Percentiles rank a stretch among this genome's conserved stretches.
Conservation (phyloP, 106 monocot species). For the Acorus gramineus region DNA sequence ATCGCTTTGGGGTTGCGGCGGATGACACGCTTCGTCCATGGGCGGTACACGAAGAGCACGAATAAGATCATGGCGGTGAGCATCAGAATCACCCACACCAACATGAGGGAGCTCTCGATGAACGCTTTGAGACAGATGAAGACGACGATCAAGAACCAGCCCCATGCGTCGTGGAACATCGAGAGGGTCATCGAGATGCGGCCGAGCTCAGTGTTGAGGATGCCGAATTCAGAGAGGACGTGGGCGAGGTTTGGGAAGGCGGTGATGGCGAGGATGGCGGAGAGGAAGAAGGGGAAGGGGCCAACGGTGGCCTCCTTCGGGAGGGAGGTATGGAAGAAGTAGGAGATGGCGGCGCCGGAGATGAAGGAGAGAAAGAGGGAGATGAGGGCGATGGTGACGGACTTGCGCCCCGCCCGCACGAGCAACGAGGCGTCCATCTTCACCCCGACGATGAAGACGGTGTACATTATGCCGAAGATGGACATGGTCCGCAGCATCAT, state of each 20-base stretch:
- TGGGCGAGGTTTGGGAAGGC: slow-evolving; percentile 28
- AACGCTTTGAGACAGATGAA: slow-evolving; percentile 2
- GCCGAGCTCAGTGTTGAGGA: slow-evolving; percentile 49
- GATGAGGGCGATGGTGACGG: slow-evolving; percentile 5
- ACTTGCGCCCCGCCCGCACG: background rate
- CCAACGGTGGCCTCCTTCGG: background rate
- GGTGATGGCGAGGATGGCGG: slow-evolving; percentile 5
- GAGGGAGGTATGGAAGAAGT: background rate
- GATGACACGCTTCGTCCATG: slow-evolving; percentile 25
- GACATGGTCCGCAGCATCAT: slow-evolving; percentile 3
- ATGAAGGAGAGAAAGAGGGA: slow-evolving; percentile 13
- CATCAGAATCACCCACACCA: background rate
- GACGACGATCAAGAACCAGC: slow-evolving; percentile 2
- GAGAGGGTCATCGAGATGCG: slow-evolving; percentile 27
- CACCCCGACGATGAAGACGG: slow-evolving; percentile 32
- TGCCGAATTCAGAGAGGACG: slow-evolving; percentile 22
- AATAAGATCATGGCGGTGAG: background rate
- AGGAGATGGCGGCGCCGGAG: background rate
- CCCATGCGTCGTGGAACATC: slow-evolving; percentile 13
- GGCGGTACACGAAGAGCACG: slow-evolving; percentile 37
- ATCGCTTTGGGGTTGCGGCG: slow-evolving; percentile 4
- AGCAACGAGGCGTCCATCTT: slow-evolving; percentile 20
- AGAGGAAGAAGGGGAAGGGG: background rate
- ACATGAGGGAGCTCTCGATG: background rate
- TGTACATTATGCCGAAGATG: slow-evolving; percentile 20